Evolutionary conservation across 169 alveolate genomes (phyloP).

Genomic region (Plasmodium sp.): DNA sequence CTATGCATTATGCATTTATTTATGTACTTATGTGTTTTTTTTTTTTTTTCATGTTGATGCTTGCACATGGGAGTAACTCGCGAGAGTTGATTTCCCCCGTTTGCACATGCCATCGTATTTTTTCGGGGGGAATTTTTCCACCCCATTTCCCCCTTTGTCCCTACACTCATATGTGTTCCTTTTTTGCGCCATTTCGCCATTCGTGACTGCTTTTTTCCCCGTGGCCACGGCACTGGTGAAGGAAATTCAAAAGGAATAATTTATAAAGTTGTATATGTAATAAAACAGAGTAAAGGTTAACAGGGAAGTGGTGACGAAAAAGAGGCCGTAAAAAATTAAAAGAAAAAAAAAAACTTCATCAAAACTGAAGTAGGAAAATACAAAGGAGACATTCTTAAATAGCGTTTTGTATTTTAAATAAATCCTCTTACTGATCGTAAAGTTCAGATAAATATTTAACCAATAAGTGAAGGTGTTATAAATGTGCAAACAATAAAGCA

Average conservation of each 20-base stretch:
- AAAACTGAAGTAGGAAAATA: conserved; percentile 65
- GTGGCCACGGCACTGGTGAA: background rate
- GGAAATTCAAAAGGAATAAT: conserved; percentile 1
- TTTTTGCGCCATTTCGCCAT: background rate
- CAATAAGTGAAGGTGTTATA: conserved; percentile 54
- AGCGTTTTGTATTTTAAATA: conserved; percentile 65
- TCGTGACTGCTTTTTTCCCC: background rate
- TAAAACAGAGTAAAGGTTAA: conserved; percentile 37
- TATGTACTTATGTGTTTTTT: background rate
- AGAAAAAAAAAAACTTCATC: conserved; percentile 71
- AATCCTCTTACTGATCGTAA: conserved; percentile 56
- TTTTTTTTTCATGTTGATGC: conserved; percentile 5
- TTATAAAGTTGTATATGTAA: conserved; percentile 70
- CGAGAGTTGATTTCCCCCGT: background rate
- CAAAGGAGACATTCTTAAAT: conserved; percentile 48
- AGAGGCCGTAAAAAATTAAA: conserved; percentile 42
- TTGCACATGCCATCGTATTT: background rate
- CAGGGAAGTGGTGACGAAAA: conserved; percentile 29
- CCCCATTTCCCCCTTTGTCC: background rate
- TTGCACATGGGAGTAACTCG: background rate
- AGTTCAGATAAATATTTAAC: conserved; percentile 55
- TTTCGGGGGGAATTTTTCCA: background rate
- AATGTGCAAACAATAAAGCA: conserved; percentile 52
- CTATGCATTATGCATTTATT: background rate
- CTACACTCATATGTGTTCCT: background rate